Base-by-base conservation (phyloP, 371 early-diverging fungal genomes). In the Umbelopsis sp. region DNA sequence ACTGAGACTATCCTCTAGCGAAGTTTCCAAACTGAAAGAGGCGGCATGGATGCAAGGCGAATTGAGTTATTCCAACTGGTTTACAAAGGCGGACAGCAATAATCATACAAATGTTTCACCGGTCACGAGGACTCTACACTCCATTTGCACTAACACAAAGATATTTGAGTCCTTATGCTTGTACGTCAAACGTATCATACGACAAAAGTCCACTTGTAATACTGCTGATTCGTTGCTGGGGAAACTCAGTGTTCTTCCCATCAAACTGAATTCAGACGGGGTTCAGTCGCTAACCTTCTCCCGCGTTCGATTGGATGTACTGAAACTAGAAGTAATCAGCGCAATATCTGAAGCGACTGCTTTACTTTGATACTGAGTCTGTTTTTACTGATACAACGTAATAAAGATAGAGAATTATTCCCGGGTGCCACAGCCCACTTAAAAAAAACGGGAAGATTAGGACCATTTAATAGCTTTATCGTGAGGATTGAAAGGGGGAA, bases 1-100 rank as follows among this genome's bases (percentile, higher is more conserved):
- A 7, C 32, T 82, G 45, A 65, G 57, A 18, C 50, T 81, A 10
- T 50, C 63, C 1, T 0, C 52, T 2, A 63, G 50, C 6, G 74
- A 70, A 44, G 25, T 57, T 0, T 67, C 70, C 22, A 63, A 37
- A 0, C 29, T 80, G 5, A 78, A 80, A 38, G 51, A 64, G 0
- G 20, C 50, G 1, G 70, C 67, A 0, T 38, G 63, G 14, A 24
- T 72, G 4, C 46, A 70, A 29, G 80, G 77, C 0, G 69, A 50
- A n/a, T 20, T 77, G 0, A 16, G 52, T 0, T 76, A 68, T 46
- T 25, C 46, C 0, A 20, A 50, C 25, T 50, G 63, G 50, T 18
- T 41, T 11, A 32, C 32, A 44, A 11, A 24, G 44, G n/a, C 44
- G 68, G 45, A 20, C 22, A 9, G 57, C 32, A 41, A 44, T 18